Evolutionary conservation across 495 filamentous ascomycete species (phyloP).

Genomic region (Penicillium arizonense): DNA sequence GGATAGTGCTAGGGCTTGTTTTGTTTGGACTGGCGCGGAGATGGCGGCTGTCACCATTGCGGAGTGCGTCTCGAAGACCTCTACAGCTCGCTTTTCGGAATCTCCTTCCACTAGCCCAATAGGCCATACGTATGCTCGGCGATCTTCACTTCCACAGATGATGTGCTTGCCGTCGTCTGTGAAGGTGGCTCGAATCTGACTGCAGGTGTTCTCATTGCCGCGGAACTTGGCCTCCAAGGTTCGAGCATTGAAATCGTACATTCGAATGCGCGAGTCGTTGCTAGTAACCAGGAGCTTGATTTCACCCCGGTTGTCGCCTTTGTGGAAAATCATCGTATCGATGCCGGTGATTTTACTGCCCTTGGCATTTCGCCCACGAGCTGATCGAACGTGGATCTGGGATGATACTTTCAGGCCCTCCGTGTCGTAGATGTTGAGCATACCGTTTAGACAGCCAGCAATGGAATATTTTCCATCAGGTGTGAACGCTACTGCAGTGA

Average conservation of each 20-base stretch:
- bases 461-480: constrained; percentile 90
- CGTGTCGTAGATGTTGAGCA: constrained; percentile 92
- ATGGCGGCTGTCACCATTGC: constrained; percentile 84
- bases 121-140: constrained; percentile 86
- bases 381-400: constrained; percentile 86
- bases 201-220: constrained; percentile 88
- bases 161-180: constrained; percentile 86
- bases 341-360: constrained; percentile 98
- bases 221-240: constrained; percentile 85
- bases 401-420: constrained; percentile 82
- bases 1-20: constrained; percentile 72
- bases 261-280: constrained; percentile 90
- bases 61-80: constrained; percentile 87
- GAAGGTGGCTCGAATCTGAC: constrained; percentile 87
- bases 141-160: constrained; percentile 92
- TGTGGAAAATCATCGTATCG: constrained; percentile 66
- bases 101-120: constrained; percentile 60
- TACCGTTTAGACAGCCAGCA: constrained; percentile 80
- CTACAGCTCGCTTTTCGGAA: constrained; percentile 74
- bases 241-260: constrained; percentile 86
- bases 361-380: constrained; percentile 88
- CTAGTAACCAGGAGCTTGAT: constrained; percentile 88
- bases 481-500: constrained; percentile 91
- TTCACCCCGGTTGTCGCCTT: constrained; percentile 62
- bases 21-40: constrained; percentile 76